Evolutionary conservation across 306 rosid species (phyloP).

Genomic region (Cicer arietinum): DNA sequence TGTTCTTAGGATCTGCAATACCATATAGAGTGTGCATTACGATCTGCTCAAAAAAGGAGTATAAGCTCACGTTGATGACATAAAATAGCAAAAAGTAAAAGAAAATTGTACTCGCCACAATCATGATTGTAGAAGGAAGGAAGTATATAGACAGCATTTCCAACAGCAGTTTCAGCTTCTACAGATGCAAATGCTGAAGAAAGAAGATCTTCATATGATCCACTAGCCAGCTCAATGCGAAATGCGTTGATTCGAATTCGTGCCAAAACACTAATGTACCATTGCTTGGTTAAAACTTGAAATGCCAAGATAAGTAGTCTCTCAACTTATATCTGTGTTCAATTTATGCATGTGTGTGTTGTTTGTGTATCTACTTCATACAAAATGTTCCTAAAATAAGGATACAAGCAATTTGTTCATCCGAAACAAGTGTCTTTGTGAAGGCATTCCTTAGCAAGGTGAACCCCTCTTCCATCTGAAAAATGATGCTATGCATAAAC

Average conservation of each 20-base stretch:
- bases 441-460: constrained; percentile 67
- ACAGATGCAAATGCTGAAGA: constrained; percentile 72
- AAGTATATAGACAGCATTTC: constrained; percentile 87
- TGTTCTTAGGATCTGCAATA: constrained; percentile 46
- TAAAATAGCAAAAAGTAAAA: constrained; percentile 7
- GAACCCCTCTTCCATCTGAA: constrained; percentile 86
- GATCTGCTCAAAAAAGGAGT: constrained; percentile 61
- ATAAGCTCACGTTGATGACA: constrained; percentile 16
- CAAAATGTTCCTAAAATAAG: constrained; percentile 35
- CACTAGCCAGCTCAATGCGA: constrained; percentile 76
- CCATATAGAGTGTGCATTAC: constrained; percentile 88
- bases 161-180: constrained; percentile 83
- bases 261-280: constrained; percentile 76
- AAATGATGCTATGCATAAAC: constrained; percentile 36
- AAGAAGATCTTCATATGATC: constrained; percentile 74
- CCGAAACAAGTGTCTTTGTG: constrained; percentile 49
- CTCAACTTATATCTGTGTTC: constrained; percentile 4
- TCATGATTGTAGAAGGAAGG: constrained; percentile 95
- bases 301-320: constrained; percentile 58
- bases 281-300: constrained; percentile 79
- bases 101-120: constrained; percentile 63
- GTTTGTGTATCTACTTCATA: constrained; percentile 39
- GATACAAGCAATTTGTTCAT: constrained; percentile 81
- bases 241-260: constrained; percentile 90
- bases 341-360: constrained; percentile 26